phyloP scores from a whole-genome alignment of 345 rosid species.

The Cardamine occulta region DNA sequence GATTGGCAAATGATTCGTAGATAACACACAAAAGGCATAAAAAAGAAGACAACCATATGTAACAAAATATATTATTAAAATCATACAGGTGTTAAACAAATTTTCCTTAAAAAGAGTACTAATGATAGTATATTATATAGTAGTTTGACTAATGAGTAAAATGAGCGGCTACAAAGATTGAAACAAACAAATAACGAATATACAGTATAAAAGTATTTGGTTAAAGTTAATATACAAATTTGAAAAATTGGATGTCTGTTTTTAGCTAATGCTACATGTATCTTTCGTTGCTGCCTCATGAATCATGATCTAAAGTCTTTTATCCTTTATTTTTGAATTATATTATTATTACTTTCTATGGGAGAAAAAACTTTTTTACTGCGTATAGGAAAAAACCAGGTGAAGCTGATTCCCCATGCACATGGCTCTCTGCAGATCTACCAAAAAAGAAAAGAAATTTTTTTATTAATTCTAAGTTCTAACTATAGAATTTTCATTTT shows the following conservation, averaged over 20 bases:
- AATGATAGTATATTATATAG: not conserved
- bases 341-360: constrained; percentile 24
- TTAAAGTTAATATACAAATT: not conserved
- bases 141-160: not conserved
- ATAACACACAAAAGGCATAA: constrained; percentile 21
- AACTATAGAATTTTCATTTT: not conserved
- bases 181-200: constrained; percentile 9
- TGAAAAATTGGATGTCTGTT: constrained; percentile 13
- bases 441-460: not conserved
- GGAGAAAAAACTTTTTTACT: constrained; percentile 5
- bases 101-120: not conserved
- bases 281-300: constrained; percentile 45
- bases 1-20: constrained; percentile 32
- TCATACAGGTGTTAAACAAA: constrained; percentile 14
- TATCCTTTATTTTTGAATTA: constrained; percentile 13
- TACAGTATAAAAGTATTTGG: constrained; percentile 7
- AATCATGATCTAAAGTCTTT: constrained; percentile 32
- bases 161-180: constrained; percentile 23
- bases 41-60: not conserved
- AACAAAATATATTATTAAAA: not conserved
- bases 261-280: constrained; percentile 39
- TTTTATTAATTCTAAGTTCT: constrained; percentile 11
- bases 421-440: constrained; percentile 45
- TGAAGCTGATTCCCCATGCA: constrained; percentile 44
- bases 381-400: constrained; percentile 27